Evolutionary conservation across 148 eudicot genomes (phyloP).

Genomic region (Hydrangea macrophylla): DNA sequence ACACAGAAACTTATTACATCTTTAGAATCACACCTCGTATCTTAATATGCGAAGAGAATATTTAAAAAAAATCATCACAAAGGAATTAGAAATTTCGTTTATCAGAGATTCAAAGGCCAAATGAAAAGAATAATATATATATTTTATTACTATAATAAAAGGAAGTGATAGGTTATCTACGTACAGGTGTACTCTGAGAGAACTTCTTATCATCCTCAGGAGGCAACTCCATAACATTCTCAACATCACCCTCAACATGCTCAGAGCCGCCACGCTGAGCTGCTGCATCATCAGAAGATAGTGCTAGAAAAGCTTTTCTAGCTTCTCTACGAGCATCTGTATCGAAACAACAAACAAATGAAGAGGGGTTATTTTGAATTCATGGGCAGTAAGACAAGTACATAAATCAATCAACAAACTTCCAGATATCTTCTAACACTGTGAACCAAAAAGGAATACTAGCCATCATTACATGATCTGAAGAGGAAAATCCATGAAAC

Average conservation of each 20-base stretch:
- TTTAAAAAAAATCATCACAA: not conserved
- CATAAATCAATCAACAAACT: not conserved
- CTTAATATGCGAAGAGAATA: not conserved
- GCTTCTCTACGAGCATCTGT: conserved; percentile 80
- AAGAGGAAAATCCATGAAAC: too few relatives aligned
- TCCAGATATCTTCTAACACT: not conserved
- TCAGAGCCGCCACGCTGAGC: conserved; percentile 28
- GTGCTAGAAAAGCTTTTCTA: conserved; percentile 76
- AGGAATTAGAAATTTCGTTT: not conserved
- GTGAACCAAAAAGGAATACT: too few relatives aligned
- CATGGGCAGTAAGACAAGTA: not conserved
- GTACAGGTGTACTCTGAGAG: conserved; percentile 54
- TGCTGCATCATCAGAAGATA: conserved; percentile 42
- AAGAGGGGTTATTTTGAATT: not conserved
- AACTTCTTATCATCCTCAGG: conserved; percentile 29
- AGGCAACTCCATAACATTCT: conserved; percentile 34
- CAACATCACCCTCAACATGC: conserved; percentile 31
- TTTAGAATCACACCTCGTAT: not conserved
- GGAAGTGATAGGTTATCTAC: conserved; percentile 20
- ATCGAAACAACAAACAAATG: conserved; percentile 6
- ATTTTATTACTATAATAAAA: not conserved
- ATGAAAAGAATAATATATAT: not conserved
- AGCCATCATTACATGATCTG: too few relatives aligned
- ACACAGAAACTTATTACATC: not conserved
- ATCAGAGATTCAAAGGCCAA: not conserved